Conservation (phyloP, 768 basidiomycete genomes). For the Omphalotus guepiniiformis region DNA sequence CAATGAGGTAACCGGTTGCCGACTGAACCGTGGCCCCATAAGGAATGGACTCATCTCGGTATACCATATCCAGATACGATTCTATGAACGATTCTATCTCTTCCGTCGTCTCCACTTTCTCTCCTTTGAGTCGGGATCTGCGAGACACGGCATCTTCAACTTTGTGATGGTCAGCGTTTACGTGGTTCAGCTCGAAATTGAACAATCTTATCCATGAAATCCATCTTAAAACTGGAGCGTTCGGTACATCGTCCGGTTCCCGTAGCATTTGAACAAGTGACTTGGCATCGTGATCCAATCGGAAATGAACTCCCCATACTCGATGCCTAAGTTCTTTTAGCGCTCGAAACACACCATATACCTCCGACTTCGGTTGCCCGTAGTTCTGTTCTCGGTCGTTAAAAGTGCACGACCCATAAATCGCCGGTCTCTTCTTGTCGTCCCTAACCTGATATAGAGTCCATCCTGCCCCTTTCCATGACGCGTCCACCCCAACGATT, state of each 20-base stretch:
- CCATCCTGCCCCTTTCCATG: slow-evolving; percentile 27
- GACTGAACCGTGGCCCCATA: too few relatives aligned
- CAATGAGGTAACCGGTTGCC: too few relatives aligned
- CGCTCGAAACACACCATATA: slow-evolving; percentile 32
- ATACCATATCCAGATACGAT: too few relatives aligned
- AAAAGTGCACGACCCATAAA: slow-evolving; percentile 30
- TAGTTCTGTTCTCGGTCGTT: slow-evolving; percentile 28
- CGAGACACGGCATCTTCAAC: slow-evolving; percentile 35
- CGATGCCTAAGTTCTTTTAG: slow-evolving; percentile 25
- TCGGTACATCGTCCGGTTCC: slow-evolving; percentile 29
- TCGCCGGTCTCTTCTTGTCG: slow-evolving; percentile 16
- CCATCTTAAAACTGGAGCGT: slow-evolving; percentile 34
- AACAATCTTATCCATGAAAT: slow-evolving; percentile 30
- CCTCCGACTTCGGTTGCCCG: slow-evolving; percentile 32
- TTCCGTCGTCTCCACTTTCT: too few relatives aligned
- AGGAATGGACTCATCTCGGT: too few relatives aligned
- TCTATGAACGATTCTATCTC: too few relatives aligned
- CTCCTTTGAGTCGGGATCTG: too few relatives aligned
- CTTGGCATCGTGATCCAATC: slow-evolving; percentile 30
- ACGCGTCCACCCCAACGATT: slow-evolving; percentile 31
- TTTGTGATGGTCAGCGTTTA: slow-evolving; percentile 23
- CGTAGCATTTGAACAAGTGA: slow-evolving; percentile 33
- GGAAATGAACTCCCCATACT: slow-evolving; percentile 28
- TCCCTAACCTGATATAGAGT: slow-evolving; percentile 27
- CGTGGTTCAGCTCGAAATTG: slow-evolving; percentile 31